Evolutionary conservation across 345 rosid genomes (phyloP), one percentile per base, ranked within the genome.

Genomic region (Brassica nigra): DNA sequence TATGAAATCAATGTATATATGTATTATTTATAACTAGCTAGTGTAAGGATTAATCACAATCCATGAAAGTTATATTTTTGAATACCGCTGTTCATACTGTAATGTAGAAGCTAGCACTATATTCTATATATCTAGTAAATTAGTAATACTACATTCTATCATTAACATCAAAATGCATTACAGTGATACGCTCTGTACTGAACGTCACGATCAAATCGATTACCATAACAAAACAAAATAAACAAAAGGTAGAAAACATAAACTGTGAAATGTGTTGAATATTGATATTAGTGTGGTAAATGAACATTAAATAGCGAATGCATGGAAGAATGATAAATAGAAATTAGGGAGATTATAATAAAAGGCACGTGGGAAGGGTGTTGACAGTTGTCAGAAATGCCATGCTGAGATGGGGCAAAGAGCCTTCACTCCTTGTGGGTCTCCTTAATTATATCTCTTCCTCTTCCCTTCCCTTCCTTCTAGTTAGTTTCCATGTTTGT

Each of bases 351-450:
- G 30, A 9, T 55, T 44, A 8, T 3, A 28, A 28, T 27, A 16
- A 62, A 66, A 23, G 74, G 66, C 82, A 79, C 69, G 83, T 80
- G 83, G 71, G 75, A 68, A 80, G 66, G 29, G 79, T 74, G 66
- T 80, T 68, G 79, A 68, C 66, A 74, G 68, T 34, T 62, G 83
- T 74, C 78, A 80, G 83, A 74, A 68, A 80, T 80, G 83, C 75
- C 83, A 80, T 74, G 66, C 78, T 68, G 10, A 37, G 49, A 80
- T 74, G 83, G 79, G 79, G 79, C 78, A 80, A 74, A 52, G 66
- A 74, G 75, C 47, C 44, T 80, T 80, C 75, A 80, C 78, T 80
- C 71, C 83, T 80, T 80, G 78, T 80, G 83, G 78, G 75, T 68
- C 83, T 74, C 79, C 34, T 80, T 80, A 73, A 74, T 74, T 68